Evolutionary conservation across 805 yeast species (phyloP), one percentile per base, ranked within the genome.

Genomic region (Barnettozyma pratensis): DNA sequence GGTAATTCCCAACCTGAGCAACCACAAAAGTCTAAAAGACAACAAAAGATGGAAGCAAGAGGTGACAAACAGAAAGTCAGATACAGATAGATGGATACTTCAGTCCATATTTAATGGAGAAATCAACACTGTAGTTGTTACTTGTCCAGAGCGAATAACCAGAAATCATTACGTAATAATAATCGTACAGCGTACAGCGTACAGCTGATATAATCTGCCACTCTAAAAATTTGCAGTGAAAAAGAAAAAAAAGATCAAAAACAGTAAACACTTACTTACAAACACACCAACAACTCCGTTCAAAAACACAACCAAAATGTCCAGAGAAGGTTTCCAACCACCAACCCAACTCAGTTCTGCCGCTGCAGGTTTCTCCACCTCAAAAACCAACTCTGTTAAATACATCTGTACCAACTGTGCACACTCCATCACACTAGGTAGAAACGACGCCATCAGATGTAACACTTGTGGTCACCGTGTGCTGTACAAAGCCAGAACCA

Each of bases 401-500:
- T 92, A 92, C 71, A 83, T 90, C 65, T 92, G 99, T 70, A 96
- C 98, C 40, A 94, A 89, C 73, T 94, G 99, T 71, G 96, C 97
- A 7, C 80, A 91, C 48, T 83, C 85, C 47, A 85, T 91, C 59
- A 81, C 96, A 3, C 79, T 94, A 57, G 83, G 89, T 46, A 89
- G 92, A 71, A 88, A 87, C 58, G 99, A 94, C 68, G 96, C 98
- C 31, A 96, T 94, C 55, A 87, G 98, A 74, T 94, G 99, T 73
- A 91, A 90, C 71, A 96, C 91, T 59, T 94, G 99, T 71, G 99
- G 99, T 54, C 98, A 94, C 73, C 85, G 99, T 73, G 97, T 94
- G 52, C 75, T 94, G 54, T 88, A 92, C 75, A 94, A 94, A 75
- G 96, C 97, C 53, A 85, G 99, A 75, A 92, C 98, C 44, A 87